Evolutionary conservation across 1,139 yeast species (phyloP), one percentile per base, ranked within the genome.

Genomic region (Yamadazyma pseudoaaseri): DNA sequence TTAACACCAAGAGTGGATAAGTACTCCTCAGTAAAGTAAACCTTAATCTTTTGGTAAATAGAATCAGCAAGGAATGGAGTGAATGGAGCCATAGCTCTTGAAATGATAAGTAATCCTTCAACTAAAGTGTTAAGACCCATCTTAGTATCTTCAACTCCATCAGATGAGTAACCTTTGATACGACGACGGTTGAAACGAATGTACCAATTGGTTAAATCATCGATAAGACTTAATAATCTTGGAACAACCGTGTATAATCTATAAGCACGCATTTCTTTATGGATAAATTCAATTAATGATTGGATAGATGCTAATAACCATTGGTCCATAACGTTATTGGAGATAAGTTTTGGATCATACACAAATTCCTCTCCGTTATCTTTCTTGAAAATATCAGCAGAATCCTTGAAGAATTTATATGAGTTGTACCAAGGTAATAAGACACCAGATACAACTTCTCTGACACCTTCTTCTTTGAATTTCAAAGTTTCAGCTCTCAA

Each of bases 401-500:
- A 96, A 49, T 95, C 97, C 56, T 90, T 95, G 70, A 90, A 83
- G 70, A 94, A 92, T 65, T 90, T 92, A 76, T 70, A 90, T 27
- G 97, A 86, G 70, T 92, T 92, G 86, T 94, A 92, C 97, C 97
- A 92, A 48, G 99, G 99, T 53, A 92, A 73, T 54, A 90, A 70
- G 23, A 92, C 98, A 66, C 90, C 86, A 29, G 97, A 84, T 29
- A 92, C 95, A 56, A 92, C 96, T 62, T 92, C 99, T 60, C 89
- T 87, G 30, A 92, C 98, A 65, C 98, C 98, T 58, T 90, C 97
- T 66, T 92, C 99, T 66, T 90, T 90, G 73, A 92, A 92, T 57
- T 89, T 86, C 73, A 92, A 76, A 36, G 97, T 81, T 66, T 92
- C 99, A 30, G 97, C 98, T 56, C 95, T 84, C 55, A 94, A 75